phyloP scores from a whole-genome alignment of 169 alveolate species.

The Perkinsus olseni region DNA sequence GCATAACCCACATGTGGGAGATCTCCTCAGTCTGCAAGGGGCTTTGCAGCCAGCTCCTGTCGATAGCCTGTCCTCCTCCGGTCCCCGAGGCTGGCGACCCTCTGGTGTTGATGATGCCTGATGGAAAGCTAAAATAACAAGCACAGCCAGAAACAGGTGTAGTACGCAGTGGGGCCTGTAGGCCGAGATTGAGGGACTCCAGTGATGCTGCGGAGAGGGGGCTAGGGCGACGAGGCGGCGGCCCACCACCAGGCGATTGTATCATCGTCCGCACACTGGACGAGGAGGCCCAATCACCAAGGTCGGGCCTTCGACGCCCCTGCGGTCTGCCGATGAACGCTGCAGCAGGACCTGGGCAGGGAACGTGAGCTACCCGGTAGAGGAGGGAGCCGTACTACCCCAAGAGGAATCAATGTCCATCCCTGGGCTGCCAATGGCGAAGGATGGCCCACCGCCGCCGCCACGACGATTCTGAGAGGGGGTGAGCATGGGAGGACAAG shows the following conservation, averaged over 20 bases:
- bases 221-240: neutral
- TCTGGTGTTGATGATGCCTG: neutral
- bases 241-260: neutral
- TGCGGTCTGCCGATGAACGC: neutral
- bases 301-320: neutral
- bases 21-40: neutral
- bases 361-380: neutral
- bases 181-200: neutral
- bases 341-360: neutral
- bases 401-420: neutral
- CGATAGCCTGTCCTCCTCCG: neutral
- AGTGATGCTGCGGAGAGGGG: neutral
- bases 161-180: neutral
- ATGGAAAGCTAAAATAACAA: too few species aligned
- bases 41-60: neutral
- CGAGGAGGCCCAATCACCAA: neutral
- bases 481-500: too few species aligned
- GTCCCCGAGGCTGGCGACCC: neutral
- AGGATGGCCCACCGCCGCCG: neutral
- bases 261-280: neutral
- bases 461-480: neutral
- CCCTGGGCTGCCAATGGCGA: neutral
- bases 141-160: too few species aligned
- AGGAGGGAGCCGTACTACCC: neutral
- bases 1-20: neutral